Conservation (phyloP, 805 yeast species). For the Vanderwaltozyma verrucispora region DNA sequence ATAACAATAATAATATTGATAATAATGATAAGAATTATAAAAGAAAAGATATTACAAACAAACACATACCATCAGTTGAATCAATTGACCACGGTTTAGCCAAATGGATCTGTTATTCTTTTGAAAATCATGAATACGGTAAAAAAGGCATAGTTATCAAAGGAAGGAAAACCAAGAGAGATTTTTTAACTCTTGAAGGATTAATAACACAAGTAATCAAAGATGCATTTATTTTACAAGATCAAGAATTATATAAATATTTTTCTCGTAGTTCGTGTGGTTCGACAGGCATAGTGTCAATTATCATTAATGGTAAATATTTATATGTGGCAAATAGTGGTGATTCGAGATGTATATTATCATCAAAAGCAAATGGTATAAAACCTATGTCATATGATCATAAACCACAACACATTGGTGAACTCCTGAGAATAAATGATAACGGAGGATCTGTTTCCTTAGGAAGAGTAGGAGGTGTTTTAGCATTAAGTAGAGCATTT, state of each 20-base stretch:
- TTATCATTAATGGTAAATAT: slow-evolving; percentile 34
- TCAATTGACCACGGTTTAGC: slow-evolving; percentile 12
- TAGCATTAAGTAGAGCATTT: slow-evolving; percentile 88
- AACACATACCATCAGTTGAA: background rate
- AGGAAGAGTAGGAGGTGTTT: slow-evolving; percentile 91
- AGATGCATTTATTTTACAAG: slow-evolving; percentile 37
- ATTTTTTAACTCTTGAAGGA: slow-evolving; percentile 28
- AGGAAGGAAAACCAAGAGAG: slow-evolving; percentile 6
- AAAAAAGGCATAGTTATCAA: slow-evolving; percentile 6
- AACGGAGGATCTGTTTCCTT: slow-evolving; percentile 92
- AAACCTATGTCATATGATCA: slow-evolving; percentile 68
- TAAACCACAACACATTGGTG: slow-evolving; percentile 94
- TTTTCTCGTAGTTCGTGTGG: slow-evolving; percentile 37
- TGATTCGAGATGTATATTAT: slow-evolving; percentile 58
- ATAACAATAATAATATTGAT: slow-evolving; percentile 1
- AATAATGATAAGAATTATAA: slow-evolving; percentile 4
- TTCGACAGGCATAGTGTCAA: slow-evolving; percentile 40
- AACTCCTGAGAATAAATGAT: slow-evolving; percentile 76
- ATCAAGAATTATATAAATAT: slow-evolving; percentile 33
- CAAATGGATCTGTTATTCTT: slow-evolving; percentile 23
- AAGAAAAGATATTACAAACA: slow-evolving; percentile 3
- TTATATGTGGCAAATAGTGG: slow-evolving; percentile 63
- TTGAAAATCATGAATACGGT: slow-evolving; percentile 24
- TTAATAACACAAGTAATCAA: slow-evolving; percentile 30
- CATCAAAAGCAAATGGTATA: slow-evolving; percentile 41